Evolutionary conservation across 1,284 basidiomycete species (phyloP), one percentile per base, ranked within the genome.

Genomic region (Irpex sp.): DNA sequence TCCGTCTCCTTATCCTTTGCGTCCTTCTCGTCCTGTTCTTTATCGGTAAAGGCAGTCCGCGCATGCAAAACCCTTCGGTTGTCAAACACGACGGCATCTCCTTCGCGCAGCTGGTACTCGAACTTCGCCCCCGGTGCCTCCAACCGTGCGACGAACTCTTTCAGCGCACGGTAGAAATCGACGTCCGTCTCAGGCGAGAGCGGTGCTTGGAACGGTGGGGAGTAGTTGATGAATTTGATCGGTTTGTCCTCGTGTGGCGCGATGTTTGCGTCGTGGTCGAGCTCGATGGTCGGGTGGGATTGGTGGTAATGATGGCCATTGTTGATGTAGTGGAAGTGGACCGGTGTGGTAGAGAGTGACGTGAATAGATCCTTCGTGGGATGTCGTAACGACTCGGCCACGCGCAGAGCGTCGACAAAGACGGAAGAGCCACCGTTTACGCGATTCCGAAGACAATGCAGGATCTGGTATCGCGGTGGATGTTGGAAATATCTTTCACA

Each of bases 191-290:
- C 72, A 4, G 81, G 72, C 1, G 81, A 76, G 2, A 93, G 78
- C 0, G 92, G 92, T 0, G 91, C 94, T 77, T 98, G 95, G 83
- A 98, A 99, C 0, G 96, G 97, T 0, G 97, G 97, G 3, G 92
- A 92, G 77, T 97, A 98, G 76, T 96, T 97, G 72, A 98, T 83
- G 64, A 88, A 85, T 50, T 77, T 76, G 65, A 93, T 81, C 1
- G 71, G 59, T 17, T 35, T 53, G 13, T 61, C 35, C 3, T 39
- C 55, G 0, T 64, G 11, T 65, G 55, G 61, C 31, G 31, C 31
- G 31, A 33, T 3, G 31, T 33, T 6, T 53, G 65, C 63, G 46
- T 33, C 63, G 59, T 19, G 64, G 0, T 76, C 78, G 19, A 94
- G 80, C 68, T 94, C 84, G 71, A 98, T 89, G 1, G 93, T 93